Evolutionary conservation across 2,329 filamentous ascomycete species (phyloP).

Genomic region (Alternaria sp.): DNA sequence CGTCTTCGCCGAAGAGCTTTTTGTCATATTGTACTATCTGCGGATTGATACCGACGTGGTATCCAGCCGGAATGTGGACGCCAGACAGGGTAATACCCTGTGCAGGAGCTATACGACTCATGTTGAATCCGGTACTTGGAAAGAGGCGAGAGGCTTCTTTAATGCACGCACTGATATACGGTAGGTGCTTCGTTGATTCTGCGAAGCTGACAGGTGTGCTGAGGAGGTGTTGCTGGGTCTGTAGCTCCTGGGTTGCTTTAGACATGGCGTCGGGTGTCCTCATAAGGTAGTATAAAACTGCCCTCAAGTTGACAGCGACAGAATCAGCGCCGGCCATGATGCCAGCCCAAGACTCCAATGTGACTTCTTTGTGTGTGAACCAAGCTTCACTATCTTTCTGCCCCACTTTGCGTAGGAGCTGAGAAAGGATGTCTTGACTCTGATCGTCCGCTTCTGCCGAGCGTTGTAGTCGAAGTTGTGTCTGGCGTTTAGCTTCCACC

Average conservation of each 20-base stretch:
- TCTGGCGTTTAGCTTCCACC: conserved; percentile 12
- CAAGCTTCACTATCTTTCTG: conserved; percentile 39
- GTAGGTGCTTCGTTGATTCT: not conserved
- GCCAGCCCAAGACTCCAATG: conserved; percentile 33
- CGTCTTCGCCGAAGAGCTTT: not conserved
- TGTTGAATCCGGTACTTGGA: not conserved
- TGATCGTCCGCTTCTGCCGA: conserved; percentile 20
- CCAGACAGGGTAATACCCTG: not conserved
- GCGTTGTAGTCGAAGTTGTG: conserved; percentile 15
- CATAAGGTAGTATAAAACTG: not conserved
- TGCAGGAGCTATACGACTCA: not conserved
- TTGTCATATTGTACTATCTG: not conserved
- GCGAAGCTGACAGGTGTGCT: not conserved
- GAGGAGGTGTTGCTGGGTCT: not conserved
- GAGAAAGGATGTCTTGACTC: conserved; percentile 11
- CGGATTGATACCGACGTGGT: not conserved
- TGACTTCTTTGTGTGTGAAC: conserved; percentile 39
- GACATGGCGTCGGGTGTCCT: not conserved
- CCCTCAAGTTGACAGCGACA: conserved; percentile 38
- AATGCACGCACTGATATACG: not conserved
- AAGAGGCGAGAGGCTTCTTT: not conserved
- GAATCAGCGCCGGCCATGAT: conserved; percentile 48
- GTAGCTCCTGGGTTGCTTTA: not conserved
- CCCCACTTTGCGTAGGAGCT: conserved; percentile 32
- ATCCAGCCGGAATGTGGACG: not conserved